Base-by-base conservation (phyloP, 1,284 basidiomycete species). In the Xerocomus minutiporus region DNA sequence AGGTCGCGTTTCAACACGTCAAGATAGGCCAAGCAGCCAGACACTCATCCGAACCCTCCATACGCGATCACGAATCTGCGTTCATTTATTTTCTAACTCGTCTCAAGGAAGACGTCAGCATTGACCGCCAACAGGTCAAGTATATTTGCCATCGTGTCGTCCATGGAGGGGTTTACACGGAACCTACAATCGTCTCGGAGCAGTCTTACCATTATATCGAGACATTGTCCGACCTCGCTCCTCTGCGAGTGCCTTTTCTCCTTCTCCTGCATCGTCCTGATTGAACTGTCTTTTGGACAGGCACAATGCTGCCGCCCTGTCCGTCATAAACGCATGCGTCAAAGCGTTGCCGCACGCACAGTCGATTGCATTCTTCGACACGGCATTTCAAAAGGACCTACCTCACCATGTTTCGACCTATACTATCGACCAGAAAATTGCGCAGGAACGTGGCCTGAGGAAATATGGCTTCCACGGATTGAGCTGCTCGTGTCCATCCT, bases 401-500 rank as follows among this genome's bases (percentile, higher is more conserved):
- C 88, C 89, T 0, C 63, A 72, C 5, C 83, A 90, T 61, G 82
- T 92, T 50, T 81, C 86, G 48, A 87, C 81, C 45, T 93, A 92
- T 64, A 81, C 91, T 0, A 85, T 94, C 49, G 76, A 88, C 51
- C 82, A 79, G 52, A 71, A 78, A 6, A 69, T 84, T 17, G 84
- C 86, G 0, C 71, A 76, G 51, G 70, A 81, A 36, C 77, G 79
- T 3, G 88, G 88, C 1, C 73, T 94, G 42, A 83, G 83, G 62
- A 93, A 92, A 69, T 94, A 93, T 64, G 92, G 92, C 26, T 93
- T 93, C 70, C 93, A 95, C 61, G 92, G 92, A 4, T 72, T 86
- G 38, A 86, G 83, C 57, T 88, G 84, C 81, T 59, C 51, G 81
- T 69, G 5, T 50, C 31, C 43, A 41, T 41, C 35, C 15, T 34